phyloP scores from a whole-genome alignment of 257 asterid species.

The Plantago major region DNA sequence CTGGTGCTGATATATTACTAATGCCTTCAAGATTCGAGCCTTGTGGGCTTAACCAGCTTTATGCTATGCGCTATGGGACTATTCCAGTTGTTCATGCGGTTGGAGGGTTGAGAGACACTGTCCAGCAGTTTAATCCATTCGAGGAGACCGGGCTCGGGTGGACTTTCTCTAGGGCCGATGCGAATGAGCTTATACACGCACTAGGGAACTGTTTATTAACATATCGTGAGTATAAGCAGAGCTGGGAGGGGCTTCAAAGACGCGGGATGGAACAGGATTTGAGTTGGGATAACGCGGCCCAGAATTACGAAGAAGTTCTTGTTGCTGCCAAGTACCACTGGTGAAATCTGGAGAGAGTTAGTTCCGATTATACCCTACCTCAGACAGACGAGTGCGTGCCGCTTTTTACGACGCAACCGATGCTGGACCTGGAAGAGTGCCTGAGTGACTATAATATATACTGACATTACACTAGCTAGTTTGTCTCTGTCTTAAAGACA shows the following conservation, averaged over 20 bases:
- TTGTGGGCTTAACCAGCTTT: conserved; percentile 93
- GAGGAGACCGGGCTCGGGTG: conserved; percentile 83
- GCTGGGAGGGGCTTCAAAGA: conserved; percentile 92
- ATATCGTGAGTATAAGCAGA: conserved; percentile 57
- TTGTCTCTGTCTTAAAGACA: no score
- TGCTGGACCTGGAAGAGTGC: no score
- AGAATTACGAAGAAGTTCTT: conserved; percentile 75
- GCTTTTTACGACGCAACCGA: no score
- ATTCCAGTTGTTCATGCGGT: conserved; percentile 92
- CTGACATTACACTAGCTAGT: no score
- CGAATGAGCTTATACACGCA: conserved; percentile 52
- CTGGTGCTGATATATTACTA: conserved; percentile 73
- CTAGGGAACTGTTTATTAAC: conserved; percentile 77
- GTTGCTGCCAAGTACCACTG: conserved; percentile 90
- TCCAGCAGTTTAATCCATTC: conserved; percentile 78
- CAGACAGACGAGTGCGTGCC: no score
- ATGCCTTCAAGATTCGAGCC: conserved; percentile 99
- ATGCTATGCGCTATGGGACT: conserved; percentile 89
- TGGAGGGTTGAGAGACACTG: conserved; percentile 93
- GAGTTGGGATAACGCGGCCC: conserved; percentile 93
- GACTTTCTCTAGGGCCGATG: conserved; percentile 70
- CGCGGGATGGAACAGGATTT: conserved; percentile 82
- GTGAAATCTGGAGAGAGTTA: conserved; percentile 28
- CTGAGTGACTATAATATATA: no score
- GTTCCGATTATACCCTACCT: no score